Conservation (phyloP, 2,329 filamentous ascomycete genomes). For the Tolypocladium inflatum region DNA sequence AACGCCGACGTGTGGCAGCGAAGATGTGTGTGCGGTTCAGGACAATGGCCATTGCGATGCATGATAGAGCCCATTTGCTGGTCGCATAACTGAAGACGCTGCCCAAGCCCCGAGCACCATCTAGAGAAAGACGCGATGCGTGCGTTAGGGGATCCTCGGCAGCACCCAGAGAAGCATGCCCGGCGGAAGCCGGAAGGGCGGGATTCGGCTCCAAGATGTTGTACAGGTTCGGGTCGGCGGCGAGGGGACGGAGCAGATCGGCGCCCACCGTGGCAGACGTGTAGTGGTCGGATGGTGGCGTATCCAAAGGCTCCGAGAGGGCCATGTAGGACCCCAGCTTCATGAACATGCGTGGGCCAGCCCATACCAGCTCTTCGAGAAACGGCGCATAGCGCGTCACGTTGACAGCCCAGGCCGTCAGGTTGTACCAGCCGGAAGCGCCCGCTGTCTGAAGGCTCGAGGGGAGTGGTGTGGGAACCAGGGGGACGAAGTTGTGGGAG, state of each 20-base stretch:
- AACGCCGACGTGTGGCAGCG: constrained; percentile 72
- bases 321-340: constrained; percentile 56
- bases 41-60: constrained; percentile 75
- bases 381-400: constrained; percentile 52
- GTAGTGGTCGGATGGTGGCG: constrained; percentile 19
- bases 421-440: constrained; percentile 35
- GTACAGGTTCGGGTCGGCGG: constrained; percentile 15
- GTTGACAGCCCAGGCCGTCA: constrained; percentile 49
- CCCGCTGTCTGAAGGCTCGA: constrained; percentile 9
- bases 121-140: constrained; percentile 41
- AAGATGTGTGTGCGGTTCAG: constrained; percentile 92
- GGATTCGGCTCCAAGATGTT: constrained; percentile 18
- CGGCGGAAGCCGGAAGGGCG: background rate
- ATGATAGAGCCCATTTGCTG: constrained; percentile 85
- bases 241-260: constrained; percentile 11
- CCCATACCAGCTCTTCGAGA: constrained; percentile 58
- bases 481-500: background rate
- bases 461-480: constrained; percentile 6
- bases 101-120: constrained; percentile 60
- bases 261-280: constrained; percentile 10
- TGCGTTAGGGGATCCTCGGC: constrained; percentile 9
- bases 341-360: constrained; percentile 60
- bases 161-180: constrained; percentile 4
- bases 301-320: constrained; percentile 49
- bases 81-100: constrained; percentile 86